Conservation (phyloP, 2,329 filamentous ascomycete genomes). For the Cercospora sp. region DNA sequence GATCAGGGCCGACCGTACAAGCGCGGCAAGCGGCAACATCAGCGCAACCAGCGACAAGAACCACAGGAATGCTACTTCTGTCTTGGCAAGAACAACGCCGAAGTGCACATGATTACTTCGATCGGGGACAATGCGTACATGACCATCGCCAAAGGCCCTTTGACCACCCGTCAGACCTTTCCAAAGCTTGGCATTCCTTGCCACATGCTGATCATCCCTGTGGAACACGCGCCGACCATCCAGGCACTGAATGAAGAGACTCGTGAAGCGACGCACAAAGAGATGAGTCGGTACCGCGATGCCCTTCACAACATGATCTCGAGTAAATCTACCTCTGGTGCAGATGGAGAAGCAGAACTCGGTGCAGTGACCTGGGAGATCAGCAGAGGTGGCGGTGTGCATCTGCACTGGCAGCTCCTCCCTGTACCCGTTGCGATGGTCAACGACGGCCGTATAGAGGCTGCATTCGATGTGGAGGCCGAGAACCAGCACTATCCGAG, state of each 20-base stretch:
- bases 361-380: constrained; percentile 93
- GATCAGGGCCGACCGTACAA: constrained; percentile 22
- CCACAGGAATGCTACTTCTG: constrained; percentile 88
- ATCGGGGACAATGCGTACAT: constrained; percentile 87
- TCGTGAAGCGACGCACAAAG: constrained; percentile 62
- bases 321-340: constrained; percentile 32
- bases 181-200: constrained; percentile 72
- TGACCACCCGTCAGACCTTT: constrained; percentile 72
- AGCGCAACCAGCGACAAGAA: constrained; percentile 41
- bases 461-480: constrained; percentile 83
- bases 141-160: constrained; percentile 87
- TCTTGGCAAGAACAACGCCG: constrained; percentile 79
- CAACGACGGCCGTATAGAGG: constrained; percentile 73
- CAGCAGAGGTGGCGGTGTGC: constrained; percentile 75
- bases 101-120: constrained; percentile 83
- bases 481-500: constrained; percentile 67
- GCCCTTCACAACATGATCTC: constrained; percentile 76
- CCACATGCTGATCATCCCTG: constrained; percentile 88
- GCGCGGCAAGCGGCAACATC: constrained; percentile 5
- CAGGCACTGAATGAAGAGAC: constrained; percentile 61
- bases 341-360: constrained; percentile 56
- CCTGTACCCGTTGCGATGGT: constrained; percentile 71
- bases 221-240: constrained; percentile 77
- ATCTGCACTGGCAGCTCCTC: constrained; percentile 91
- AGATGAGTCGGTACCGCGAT: constrained; percentile 81